Conservation (phyloP, 1,139 yeast genomes). For the Dujonia santamariae region DNA sequence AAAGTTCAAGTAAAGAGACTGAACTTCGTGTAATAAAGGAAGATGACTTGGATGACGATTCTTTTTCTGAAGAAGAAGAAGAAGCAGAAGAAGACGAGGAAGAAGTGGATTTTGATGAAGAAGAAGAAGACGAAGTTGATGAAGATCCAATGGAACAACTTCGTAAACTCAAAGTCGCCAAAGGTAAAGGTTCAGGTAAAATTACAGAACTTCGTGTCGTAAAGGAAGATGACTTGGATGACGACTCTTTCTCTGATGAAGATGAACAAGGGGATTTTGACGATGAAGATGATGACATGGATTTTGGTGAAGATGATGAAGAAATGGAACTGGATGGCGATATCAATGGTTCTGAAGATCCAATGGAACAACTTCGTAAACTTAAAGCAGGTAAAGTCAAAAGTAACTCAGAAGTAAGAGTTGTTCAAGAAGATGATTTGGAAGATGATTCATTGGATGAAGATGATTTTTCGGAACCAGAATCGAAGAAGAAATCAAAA, state of each 20-base stretch:
- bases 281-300: conserved; percentile 14
- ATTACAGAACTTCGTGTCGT: conserved; percentile 16
- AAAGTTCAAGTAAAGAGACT: neutral
- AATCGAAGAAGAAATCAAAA: conserved; percentile 13
- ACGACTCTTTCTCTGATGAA: conserved; percentile 8
- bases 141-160: conserved; percentile 24
- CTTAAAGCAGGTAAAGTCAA: conserved; percentile 27
- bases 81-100: conserved; percentile 11
- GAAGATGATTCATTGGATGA: conserved; percentile 9
- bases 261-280: conserved; percentile 8
- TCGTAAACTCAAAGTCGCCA: conserved; percentile 18
- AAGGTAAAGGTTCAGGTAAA: conserved; percentile 6
- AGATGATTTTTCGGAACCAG: conserved; percentile 2
- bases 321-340: conserved; percentile 10
- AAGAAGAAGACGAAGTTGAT: conserved; percentile 11
- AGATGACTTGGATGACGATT: conserved; percentile 26
- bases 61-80: conserved; percentile 12
- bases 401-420: conserved; percentile 10
- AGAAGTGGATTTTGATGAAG: conserved; percentile 7
- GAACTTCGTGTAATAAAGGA: conserved; percentile 20
- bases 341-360: too few species aligned
- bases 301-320: conserved; percentile 13
- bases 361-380: conserved; percentile 44
- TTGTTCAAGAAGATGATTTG: conserved; percentile 25
- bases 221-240: conserved; percentile 23